phyloP scores from a whole-genome alignment of 768 basidiomycete genomes.

The Suillus decipiens region DNA sequence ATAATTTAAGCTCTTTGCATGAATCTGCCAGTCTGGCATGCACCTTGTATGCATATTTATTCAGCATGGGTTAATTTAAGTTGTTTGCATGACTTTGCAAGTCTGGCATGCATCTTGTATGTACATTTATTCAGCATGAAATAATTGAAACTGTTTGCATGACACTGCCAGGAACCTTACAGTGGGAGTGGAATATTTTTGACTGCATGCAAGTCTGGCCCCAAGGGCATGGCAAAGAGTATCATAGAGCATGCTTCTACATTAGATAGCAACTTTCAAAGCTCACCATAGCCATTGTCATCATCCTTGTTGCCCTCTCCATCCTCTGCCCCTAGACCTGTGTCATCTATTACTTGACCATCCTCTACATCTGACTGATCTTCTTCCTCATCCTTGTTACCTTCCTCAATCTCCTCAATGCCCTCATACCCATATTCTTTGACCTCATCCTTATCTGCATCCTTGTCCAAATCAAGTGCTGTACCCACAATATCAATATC shows the following conservation, averaged over 20 bases:
- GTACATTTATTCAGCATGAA: too few relatives aligned
- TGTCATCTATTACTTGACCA: not conserved
- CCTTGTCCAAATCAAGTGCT: not conserved
- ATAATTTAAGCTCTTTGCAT: too few relatives aligned
- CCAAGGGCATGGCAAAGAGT: not conserved
- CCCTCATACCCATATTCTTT: constrained; percentile 5
- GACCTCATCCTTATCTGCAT: not conserved
- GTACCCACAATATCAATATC: not conserved
- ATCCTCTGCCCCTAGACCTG: not conserved
- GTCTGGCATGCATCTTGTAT: too few relatives aligned
- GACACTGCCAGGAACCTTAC: too few relatives aligned
- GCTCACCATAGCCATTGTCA: too few relatives aligned
- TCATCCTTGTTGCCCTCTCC: too few relatives aligned
- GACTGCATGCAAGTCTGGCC: not conserved
- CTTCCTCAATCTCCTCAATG: not conserved
- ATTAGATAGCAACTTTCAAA: too few relatives aligned
- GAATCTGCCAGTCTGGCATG: not conserved
- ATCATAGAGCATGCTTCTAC: too few relatives aligned
- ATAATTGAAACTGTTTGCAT: too few relatives aligned
- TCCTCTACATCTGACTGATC: not conserved
- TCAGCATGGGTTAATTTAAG: too few relatives aligned
- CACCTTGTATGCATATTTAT: too few relatives aligned
- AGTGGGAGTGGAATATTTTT: not conserved
- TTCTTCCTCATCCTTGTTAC: not conserved
- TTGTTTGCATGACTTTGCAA: too few relatives aligned